Conservation (phyloP, 1,284 basidiomycete genomes). For the Ustilago nuda region DNA sequence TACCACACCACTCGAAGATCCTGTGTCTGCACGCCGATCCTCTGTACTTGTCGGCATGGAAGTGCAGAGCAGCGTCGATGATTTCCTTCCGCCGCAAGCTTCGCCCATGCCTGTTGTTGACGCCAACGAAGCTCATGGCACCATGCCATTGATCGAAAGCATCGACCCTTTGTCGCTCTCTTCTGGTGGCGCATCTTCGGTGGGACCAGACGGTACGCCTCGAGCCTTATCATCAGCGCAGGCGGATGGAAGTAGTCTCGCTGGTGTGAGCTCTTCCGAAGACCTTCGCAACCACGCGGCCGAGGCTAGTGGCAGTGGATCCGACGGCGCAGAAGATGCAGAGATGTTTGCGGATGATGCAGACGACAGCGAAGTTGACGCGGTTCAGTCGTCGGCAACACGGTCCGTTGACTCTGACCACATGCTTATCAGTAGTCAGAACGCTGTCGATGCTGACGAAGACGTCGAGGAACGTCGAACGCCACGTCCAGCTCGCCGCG, state of each 20-base stretch:
- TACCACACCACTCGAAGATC: slow-evolving; percentile 47
- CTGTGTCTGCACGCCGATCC: slow-evolving; percentile 35
- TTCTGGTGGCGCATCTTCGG: slow-evolving; percentile 25
- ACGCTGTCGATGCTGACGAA: slow-evolving; percentile 18
- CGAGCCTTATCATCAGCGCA: slow-evolving; percentile 27
- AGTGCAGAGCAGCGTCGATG: slow-evolving; percentile 38
- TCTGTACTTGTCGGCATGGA: slow-evolving; percentile 45
- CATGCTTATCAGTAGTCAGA: slow-evolving; percentile 6
- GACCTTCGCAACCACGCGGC: slow-evolving; percentile 45
- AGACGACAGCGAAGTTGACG: slow-evolving; percentile 52
- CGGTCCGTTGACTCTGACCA: slow-evolving; percentile 33
- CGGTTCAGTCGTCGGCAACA: slow-evolving; percentile 15
- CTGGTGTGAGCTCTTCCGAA: slow-evolving; percentile 49
- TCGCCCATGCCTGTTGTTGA: slow-evolving; percentile 44
- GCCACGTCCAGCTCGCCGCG: slow-evolving; percentile 51
- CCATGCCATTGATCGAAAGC: slow-evolving; percentile 45
- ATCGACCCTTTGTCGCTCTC: slow-evolving; percentile 41
- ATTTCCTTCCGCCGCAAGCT: slow-evolving; percentile 36
- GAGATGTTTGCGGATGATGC: slow-evolving; percentile 64
- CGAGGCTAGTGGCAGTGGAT: slow-evolving; percentile 61
- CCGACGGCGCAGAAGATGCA: slow-evolving; percentile 63
- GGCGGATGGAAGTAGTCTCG: slow-evolving; percentile 16
- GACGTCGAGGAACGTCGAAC: slow-evolving; percentile 56
- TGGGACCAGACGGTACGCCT: slow-evolving; percentile 38
- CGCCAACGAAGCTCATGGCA: slow-evolving; percentile 13